Conservation (phyloP, 257 asterid species). For the Solanum virginianum region DNA sequence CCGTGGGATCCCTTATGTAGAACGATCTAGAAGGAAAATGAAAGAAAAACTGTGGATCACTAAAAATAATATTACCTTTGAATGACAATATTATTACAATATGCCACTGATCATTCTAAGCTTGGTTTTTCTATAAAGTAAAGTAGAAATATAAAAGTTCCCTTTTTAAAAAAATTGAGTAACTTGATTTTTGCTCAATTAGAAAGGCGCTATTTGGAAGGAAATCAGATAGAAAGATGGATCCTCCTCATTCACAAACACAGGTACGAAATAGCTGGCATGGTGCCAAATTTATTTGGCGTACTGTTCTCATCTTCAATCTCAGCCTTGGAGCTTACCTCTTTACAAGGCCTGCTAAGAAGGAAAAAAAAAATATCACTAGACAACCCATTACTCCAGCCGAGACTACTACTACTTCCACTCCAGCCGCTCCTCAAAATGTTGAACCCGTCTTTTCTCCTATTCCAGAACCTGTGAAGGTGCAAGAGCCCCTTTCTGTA, state of each 20-base stretch:
- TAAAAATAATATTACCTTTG: no score
- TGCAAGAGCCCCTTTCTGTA: slow-evolving; percentile 33
- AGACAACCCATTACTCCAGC: slow-evolving; percentile 25
- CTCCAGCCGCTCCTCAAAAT: slow-evolving; percentile 16
- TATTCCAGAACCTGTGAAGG: slow-evolving; percentile 22
- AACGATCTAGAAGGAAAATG: no score
- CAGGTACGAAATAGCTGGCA: neutral
- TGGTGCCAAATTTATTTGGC: slow-evolving; percentile 50
- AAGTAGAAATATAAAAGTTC: no score
- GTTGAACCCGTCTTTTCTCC: slow-evolving; percentile 6
- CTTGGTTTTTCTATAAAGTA: no score
- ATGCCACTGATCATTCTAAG: no score
- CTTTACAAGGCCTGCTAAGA: slow-evolving; percentile 39
- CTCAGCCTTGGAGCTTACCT: slow-evolving; percentile 61
- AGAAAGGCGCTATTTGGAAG: neutral
- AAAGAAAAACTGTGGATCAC: no score
- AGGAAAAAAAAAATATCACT: slow-evolving; percentile 15
- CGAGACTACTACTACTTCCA: slow-evolving; percentile 12
- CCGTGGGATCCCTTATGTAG: no score
- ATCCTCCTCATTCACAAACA: neutral
- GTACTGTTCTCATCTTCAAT: slow-evolving; percentile 46
- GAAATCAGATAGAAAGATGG: neutral
- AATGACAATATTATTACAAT: no score
- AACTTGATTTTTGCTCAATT: neutral
- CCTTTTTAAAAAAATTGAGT: no score